Evolutionary conservation across 129 eudicot genomes (phyloP), one percentile per base, ranked within the genome.

Genomic region (Sambucus nigra): DNA sequence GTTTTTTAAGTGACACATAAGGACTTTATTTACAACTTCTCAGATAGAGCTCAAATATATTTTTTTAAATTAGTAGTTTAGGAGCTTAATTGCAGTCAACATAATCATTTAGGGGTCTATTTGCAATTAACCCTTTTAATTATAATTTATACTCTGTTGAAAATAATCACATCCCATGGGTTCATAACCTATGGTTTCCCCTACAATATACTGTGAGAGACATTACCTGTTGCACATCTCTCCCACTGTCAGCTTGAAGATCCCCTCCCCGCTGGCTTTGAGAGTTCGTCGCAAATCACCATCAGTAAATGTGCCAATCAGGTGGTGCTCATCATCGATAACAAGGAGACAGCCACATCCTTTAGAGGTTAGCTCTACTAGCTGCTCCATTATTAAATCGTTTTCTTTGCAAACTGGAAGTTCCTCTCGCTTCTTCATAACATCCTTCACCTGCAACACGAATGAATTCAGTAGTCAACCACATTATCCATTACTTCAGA

Each of bases 271-370:
- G 39, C 95, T 81, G 9, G 94, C 94, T 82, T 91, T 91, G 48
- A 91, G 76, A 7, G 99, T 86, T 2, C 99, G 94, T 53, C 95
- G 61, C 58, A 91, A 64, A 65, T 91, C 99, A 31, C 95, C 99
- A 77, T 91, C 99, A 8, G 99, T 91, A 28, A 91, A 91, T 19
- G 99, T 91, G 17, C 99, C 99, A 0, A 91, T 70, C 33, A 91
- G 79, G 52, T 79, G 89, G 64, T 74, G 60, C 8, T 73, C 72
- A 21, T 91, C 87, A 39, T 82, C 86, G 46, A 86, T 64, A 18
- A 91, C 89, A 50, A 91, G 95, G 51, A 91, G 95, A 35, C 99
- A 91, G 16, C 99, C 99, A 38, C 99, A 91, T 20, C 95, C 99
- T 82, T 86, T 86, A 45, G 95, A 81, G 12, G 94, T 82, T 44